A percentile compares a stretch with the other conserved stretches of the same genome.
Conservation (phyloP, 768 basidiomycete genomes). For the Collybia sp. region DNA sequence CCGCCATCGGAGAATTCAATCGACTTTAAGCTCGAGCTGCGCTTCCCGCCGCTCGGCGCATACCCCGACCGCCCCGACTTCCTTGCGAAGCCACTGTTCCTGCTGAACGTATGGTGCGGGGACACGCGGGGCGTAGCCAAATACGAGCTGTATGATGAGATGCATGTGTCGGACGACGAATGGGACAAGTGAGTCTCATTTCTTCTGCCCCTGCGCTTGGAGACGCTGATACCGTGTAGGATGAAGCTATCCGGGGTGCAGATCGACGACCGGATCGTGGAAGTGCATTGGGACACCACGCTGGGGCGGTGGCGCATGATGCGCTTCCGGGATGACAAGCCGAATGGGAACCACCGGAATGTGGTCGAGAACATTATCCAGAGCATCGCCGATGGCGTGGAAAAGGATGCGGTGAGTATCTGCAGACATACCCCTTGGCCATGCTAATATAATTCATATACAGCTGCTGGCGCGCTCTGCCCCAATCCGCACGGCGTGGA, state of each 20-base stretch:
- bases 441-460: not conserved
- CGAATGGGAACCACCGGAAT: constrained; percentile 79
- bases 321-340: constrained; percentile 94
- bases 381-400: constrained; percentile 92
- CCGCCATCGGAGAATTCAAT: constrained; percentile 97
- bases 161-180: constrained; percentile 84
- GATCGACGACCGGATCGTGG: constrained; percentile 89
- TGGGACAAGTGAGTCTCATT: constrained; percentile 77
- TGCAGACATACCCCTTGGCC: not conserved
- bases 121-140: constrained; percentile 45
- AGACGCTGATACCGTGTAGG: constrained; percentile 33
- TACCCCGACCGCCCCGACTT: constrained; percentile 69
- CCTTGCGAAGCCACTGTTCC: constrained; percentile 79
- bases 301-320: constrained; percentile 78
- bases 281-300: constrained; percentile 85
- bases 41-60: constrained; percentile 69
- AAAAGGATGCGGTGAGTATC: constrained; percentile 71
- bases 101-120: constrained; percentile 81
- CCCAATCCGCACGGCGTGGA: constrained; percentile 71
- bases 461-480: constrained; percentile 67
- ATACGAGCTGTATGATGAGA: constrained; percentile 82
- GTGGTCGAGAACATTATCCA: constrained; percentile 87
- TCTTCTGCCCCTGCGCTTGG: constrained; percentile 5
- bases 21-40: constrained; percentile 94
- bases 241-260: constrained; percentile 84